Evolutionary conservation across 2,329 filamentous ascomycete species (phyloP).

Genomic region (Rhytidhysteron rufulum): DNA sequence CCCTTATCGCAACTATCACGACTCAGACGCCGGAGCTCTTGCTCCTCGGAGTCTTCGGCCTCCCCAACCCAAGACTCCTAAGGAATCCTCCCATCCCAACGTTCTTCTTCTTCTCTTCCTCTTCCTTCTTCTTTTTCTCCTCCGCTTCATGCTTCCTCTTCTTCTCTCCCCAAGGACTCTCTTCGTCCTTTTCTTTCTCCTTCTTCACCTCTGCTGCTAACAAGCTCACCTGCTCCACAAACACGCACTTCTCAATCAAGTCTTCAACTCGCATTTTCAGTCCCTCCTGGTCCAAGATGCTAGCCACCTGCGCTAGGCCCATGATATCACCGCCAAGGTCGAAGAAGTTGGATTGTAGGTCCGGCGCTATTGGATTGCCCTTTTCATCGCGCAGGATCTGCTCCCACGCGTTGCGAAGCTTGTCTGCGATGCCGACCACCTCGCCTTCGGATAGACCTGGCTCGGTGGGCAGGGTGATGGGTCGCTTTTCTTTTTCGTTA

Average conservation of each 20-base stretch:
- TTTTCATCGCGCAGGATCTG: constrained; percentile 26
- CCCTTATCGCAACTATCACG: neutral
- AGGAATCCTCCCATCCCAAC: constrained; percentile 10
- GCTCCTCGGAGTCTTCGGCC: constrained; percentile 13
- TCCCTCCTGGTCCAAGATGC: constrained; percentile 24
- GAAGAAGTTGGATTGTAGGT: constrained; percentile 29
- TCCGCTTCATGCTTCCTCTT: constrained; percentile 12
- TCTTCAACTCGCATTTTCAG: constrained; percentile 27
- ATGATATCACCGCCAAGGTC: constrained; percentile 32
- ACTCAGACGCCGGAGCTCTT: too few species aligned
- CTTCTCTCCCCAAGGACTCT: constrained; percentile 29
- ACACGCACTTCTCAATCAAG: constrained; percentile 25
- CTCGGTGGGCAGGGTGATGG: constrained; percentile 20
- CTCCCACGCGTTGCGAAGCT: constrained; percentile 24
- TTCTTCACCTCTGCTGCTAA: constrained; percentile 22
- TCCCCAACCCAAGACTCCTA: constrained; percentile 11
- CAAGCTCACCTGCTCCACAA: constrained; percentile 26
- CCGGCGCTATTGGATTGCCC: constrained; percentile 14
- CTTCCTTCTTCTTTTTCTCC: constrained; percentile 2
- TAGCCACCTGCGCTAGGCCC: constrained; percentile 27
- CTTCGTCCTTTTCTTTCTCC: constrained; percentile 23
- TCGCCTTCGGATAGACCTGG: constrained; percentile 24
- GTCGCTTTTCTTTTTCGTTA: constrained; percentile 19
- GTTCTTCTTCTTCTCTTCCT: constrained; percentile 12
- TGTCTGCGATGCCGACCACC: constrained; percentile 17